Percentiles rank a stretch among this genome's conserved stretches.
phyloP scores from a whole-genome alignment of 352 stramenopile genomes.

The Globisporangium nunn region DNA sequence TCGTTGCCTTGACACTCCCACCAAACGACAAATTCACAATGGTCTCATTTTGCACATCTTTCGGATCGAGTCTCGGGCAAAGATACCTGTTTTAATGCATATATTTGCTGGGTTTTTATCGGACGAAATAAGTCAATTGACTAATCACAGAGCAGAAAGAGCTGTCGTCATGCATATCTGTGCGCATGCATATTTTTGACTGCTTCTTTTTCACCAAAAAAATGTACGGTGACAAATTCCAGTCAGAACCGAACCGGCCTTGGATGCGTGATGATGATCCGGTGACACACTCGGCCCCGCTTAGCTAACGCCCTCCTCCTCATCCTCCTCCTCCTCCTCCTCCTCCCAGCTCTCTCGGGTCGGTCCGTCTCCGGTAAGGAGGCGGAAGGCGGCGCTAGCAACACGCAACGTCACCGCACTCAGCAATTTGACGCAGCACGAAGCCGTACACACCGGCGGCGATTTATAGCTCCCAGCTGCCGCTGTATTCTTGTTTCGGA shows the following conservation, averaged over 20 bases:
- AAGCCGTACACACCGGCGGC: not conserved
- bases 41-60: too few relatives aligned
- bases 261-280: slow-evolving; percentile 3
- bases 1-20: too few relatives aligned
- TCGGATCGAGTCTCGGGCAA: not conserved
- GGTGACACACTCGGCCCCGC: slow-evolving; percentile 6
- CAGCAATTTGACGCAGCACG: slow-evolving; percentile 1
- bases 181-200: not conserved
- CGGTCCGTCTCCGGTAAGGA: not conserved
- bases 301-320: slow-evolving; percentile 7
- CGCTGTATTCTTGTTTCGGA: not conserved
- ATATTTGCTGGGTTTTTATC: not conserved
- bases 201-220: not conserved
- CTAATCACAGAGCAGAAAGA: not conserved
- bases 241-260: not conserved
- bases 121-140: not conserved
- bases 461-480: not conserved
- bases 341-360: not conserved
- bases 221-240: not conserved
- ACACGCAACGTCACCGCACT: not conserved
- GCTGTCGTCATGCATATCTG: not conserved
- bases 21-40: too few relatives aligned
- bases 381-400: too few relatives aligned
- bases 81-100: not conserved
- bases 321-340: not conserved